Evolutionary conservation across 129 eudicot species (phyloP), one percentile per base, ranked within the genome.

Genomic region (Oenanthe sinensis): DNA sequence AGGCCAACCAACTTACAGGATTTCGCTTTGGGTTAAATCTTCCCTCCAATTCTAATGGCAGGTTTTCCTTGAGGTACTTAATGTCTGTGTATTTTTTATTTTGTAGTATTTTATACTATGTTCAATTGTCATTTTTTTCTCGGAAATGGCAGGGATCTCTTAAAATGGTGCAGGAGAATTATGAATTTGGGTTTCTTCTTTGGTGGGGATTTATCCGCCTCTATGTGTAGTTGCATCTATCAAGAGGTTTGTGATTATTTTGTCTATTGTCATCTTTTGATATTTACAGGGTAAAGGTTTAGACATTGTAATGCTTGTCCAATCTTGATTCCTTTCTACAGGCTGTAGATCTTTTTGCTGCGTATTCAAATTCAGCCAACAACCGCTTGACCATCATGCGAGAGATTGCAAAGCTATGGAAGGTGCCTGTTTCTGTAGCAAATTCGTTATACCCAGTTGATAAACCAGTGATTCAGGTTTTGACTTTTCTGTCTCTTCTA

Each of bases 341-440:
- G 99, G 99, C 99, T 69, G 90, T 92, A 79, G 99, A 96, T 86
- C 82, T 92, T 75, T 96, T 91, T 81, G 96, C 97, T 70, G 79
- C 91, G 70, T 92, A 84, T 77, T 84, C 97, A 71, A 87, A 91
- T 85, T 90, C 89, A 28, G 88, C 79, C 58, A 92, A 80, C 68
- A 90, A 81, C 45, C 88, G 97, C 33, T 47, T 85, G 85, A 84
- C 78, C 42, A 78, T 92, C 48, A 85, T 90, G 90, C 88, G 76
- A 83, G 91, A 87, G 85, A 87, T 96, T 55, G 89, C 95, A 10
- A 89, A 75, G 74, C 80, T 92, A 84, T 92, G 96, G 99, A 79
- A 74, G 26, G 54, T 94, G 83, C 88, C 86, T 9, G 69, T 77
- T 80, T 54, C 84, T 77, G 75, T 74, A 65, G 83, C 79, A 63